Evolutionary conservation across 2,329 filamentous ascomycete species (phyloP).

Genomic region (Metarhizium humberi): DNA sequence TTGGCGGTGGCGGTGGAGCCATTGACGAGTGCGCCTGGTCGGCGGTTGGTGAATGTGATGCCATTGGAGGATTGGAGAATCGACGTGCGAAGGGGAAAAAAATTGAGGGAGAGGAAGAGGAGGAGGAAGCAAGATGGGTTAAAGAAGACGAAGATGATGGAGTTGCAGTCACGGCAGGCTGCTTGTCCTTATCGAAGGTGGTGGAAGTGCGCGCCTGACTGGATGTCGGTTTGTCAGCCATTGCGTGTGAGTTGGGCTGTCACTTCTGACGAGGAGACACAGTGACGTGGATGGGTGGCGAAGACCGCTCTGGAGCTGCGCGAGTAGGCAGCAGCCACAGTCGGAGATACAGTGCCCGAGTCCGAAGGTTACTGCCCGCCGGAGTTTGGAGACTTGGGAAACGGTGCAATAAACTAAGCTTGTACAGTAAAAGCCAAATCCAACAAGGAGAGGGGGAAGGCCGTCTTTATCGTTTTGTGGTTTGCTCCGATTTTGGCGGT

Average conservation of each 20-base stretch:
- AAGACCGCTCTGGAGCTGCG: neutral
- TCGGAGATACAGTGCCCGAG: slow-evolving; percentile 2
- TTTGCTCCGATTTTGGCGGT: neutral
- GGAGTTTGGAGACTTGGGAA: neutral
- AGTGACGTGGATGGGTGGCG: slow-evolving; percentile 7
- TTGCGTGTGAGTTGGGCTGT: slow-evolving; percentile 3
- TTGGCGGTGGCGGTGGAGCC: slow-evolving; percentile 19
- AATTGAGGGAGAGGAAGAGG: slow-evolving; percentile 7
- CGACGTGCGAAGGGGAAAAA: slow-evolving; percentile 8
- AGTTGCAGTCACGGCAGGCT: slow-evolving; percentile 6
- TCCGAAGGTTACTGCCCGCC: neutral
- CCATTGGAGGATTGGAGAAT: slow-evolving; percentile 15
- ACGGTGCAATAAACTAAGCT: neutral
- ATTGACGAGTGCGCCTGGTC: slow-evolving; percentile 15
- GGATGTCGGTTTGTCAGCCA: slow-evolving; percentile 28
- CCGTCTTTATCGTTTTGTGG: slow-evolving; percentile 5
- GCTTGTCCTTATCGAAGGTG: slow-evolving; percentile 19
- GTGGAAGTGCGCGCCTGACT: slow-evolving; percentile 19
- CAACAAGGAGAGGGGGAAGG: neutral
- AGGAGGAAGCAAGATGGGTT: slow-evolving; percentile 7
- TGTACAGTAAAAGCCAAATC: neutral
- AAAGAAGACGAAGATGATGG: slow-evolving; percentile 3
- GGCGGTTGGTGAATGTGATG: slow-evolving; percentile 13
- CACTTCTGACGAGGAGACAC: neutral
- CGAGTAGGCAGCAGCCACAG: neutral